phyloP scores from a whole-genome alignment of 371 early-diverging fungal species.

The Apophysomyces trapeziformis region DNA sequence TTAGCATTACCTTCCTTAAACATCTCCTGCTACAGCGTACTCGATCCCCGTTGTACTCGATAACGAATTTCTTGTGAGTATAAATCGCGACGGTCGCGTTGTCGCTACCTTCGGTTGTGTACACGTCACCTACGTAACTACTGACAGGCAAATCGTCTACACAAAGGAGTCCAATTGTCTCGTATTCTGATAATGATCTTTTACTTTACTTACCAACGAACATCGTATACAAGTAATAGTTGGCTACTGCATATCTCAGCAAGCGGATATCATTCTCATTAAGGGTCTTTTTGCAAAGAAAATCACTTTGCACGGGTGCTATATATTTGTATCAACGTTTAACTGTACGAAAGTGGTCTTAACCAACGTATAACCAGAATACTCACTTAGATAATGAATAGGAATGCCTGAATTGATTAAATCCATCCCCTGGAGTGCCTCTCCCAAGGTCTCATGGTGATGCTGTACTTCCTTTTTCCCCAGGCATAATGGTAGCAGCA shows the following conservation, averaged over 20 bases:
- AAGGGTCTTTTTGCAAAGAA: constrained; percentile 53
- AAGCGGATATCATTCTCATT: constrained; percentile 50
- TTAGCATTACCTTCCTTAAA: background rate
- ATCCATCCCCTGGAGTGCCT: constrained; percentile 81
- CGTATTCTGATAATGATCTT: no score
- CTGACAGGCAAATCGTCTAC: constrained; percentile 64
- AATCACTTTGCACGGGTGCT: constrained; percentile 28
- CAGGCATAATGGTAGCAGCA: constrained; percentile 75
- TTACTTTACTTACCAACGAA: constrained; percentile 56
- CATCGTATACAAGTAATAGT: constrained; percentile 76
- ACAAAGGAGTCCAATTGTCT: background rate
- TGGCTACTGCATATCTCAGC: constrained; percentile 67
- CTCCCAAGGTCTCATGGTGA: constrained; percentile 83
- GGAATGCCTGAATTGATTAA: constrained; percentile 76
- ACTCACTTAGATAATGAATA: constrained; percentile 59
- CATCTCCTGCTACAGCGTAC: constrained; percentile 21
- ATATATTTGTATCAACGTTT: background rate
- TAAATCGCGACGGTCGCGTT: constrained; percentile 42
- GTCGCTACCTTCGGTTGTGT: constrained; percentile 26
- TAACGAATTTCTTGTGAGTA: constrained; percentile 65
- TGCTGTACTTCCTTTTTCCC: constrained; percentile 59
- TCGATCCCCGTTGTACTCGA: constrained; percentile 65
- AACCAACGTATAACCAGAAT: background rate
- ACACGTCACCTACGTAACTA: constrained; percentile 46
- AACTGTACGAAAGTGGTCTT: background rate